These are phyloP conservation scores for Sisymbrium altissimum DNA, from an alignment of 345 rosid species.

Conservation along the genomic window DNA sequence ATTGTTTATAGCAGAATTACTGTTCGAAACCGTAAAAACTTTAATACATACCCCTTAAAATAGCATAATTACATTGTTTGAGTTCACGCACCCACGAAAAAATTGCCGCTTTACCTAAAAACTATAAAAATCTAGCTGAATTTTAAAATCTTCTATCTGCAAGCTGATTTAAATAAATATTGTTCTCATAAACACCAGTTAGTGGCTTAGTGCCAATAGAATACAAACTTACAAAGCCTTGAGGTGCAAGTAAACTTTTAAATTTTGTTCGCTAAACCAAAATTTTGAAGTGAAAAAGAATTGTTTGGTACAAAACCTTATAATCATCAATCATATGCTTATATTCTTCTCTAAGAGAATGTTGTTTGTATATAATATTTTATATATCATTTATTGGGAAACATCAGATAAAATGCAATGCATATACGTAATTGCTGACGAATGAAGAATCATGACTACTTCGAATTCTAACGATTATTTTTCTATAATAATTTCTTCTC, in stretches of 20 bases:
- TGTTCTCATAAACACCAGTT: not conserved
- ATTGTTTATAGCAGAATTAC: too few species aligned
- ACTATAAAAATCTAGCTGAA: not conserved
- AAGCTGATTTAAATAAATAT: not conserved
- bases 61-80: too few species aligned
- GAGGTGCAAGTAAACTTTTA: not conserved
- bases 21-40: too few species aligned
- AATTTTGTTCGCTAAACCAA: not conserved
- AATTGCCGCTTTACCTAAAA: not conserved
- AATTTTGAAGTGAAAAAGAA: not conserved
- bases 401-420: not conserved
- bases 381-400: not conserved
- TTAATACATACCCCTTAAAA: too few species aligned
- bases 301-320: not conserved
- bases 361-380: not conserved
- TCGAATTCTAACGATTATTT: not conserved
- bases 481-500: not conserved
- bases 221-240: not conserved
- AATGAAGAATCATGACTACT: not conserved
- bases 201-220: not conserved
- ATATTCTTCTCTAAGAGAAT: not conserved
- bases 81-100: too few species aligned
- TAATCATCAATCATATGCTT: not conserved
- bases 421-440: not conserved
- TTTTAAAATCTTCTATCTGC: too few species aligned